Conservation (phyloP, 1,139 yeast species). For the Kazachstania sp. region DNA sequence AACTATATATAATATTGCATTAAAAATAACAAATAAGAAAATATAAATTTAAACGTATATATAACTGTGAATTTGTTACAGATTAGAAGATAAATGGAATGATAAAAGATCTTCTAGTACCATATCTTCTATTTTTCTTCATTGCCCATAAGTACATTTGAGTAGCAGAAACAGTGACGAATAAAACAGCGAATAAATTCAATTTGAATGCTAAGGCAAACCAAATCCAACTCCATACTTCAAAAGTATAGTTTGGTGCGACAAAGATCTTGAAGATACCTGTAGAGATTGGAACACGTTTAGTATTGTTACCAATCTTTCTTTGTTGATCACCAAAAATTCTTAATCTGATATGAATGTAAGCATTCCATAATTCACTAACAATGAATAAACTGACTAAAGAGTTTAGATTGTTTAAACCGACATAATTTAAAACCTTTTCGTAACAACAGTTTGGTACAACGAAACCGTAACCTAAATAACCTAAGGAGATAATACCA, state of each 20-base stretch:
- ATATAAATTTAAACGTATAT: not conserved
- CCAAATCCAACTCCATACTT: constrained; percentile 63
- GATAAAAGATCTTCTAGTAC: constrained; percentile 32
- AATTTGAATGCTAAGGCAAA: constrained; percentile 58
- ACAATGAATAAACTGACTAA: constrained; percentile 47
- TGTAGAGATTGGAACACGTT: constrained; percentile 35
- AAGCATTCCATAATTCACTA: constrained; percentile 65
- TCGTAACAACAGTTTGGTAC: constrained; percentile 22
- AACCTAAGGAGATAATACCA: constrained; percentile 62
- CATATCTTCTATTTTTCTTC: constrained; percentile 48
- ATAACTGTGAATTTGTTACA: not conserved
- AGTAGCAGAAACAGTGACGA: constrained; percentile 57
- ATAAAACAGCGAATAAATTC: constrained; percentile 67
- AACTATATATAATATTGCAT: not conserved
- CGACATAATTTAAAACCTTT: constrained; percentile 13
- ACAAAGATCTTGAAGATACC: constrained; percentile 38
- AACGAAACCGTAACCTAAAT: constrained; percentile 55
- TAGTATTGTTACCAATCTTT: constrained; percentile 33
- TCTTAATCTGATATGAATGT: constrained; percentile 47
- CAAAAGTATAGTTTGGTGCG: constrained; percentile 86
- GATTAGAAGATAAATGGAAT: constrained; percentile 34
- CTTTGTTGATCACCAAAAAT: constrained; percentile 34
- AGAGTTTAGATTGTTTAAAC: constrained; percentile 15
- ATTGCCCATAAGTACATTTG: constrained; percentile 71
- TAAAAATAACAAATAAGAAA: not conserved